These are phyloP conservation scores for Wakefieldia striispora DNA, from an alignment of 768 basidiomycete species.

Conservation along the genomic window DNA sequence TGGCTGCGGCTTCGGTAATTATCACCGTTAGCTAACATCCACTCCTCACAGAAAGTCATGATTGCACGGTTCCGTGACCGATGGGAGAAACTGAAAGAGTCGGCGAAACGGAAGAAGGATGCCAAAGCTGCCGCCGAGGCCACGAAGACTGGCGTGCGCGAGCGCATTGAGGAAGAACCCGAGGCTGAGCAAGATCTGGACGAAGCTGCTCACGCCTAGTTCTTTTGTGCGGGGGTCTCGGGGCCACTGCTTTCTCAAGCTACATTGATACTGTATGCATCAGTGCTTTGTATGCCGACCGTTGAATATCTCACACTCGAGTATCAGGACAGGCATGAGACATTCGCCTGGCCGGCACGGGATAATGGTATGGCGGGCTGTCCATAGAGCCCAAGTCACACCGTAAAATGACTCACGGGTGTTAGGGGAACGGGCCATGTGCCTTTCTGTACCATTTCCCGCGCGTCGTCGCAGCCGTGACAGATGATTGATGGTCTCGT, in stretches of 20 bases:
- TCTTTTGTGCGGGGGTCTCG: neutral
- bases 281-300: conserved; percentile 9
- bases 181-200: conserved; percentile 62
- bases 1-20: conserved; percentile 20
- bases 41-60: conserved; percentile 64
- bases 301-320: neutral
- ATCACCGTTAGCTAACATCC: conserved; percentile 10
- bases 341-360: neutral
- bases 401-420: neutral
- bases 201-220: conserved; percentile 8
- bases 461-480: neutral
- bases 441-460: neutral
- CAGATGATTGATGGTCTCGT: neutral
- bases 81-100: conserved; percentile 89
- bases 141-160: conserved; percentile 46
- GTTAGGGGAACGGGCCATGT: neutral
- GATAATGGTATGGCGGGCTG: no score
- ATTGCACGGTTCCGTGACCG: conserved; percentile 80
- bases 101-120: conserved; percentile 82
- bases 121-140: conserved; percentile 54
- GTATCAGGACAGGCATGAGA: neutral
- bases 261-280: conserved; percentile 13
- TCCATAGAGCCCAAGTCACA: no score
- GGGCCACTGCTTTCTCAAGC: conserved; percentile 2
- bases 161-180: conserved; percentile 68